A percentile compares a stretch with the other conserved stretches of the same genome.
Evolutionary conservation across 2,329 filamentous ascomycete species (phyloP).

Genomic region (Zasmidium citrigriseum): DNA sequence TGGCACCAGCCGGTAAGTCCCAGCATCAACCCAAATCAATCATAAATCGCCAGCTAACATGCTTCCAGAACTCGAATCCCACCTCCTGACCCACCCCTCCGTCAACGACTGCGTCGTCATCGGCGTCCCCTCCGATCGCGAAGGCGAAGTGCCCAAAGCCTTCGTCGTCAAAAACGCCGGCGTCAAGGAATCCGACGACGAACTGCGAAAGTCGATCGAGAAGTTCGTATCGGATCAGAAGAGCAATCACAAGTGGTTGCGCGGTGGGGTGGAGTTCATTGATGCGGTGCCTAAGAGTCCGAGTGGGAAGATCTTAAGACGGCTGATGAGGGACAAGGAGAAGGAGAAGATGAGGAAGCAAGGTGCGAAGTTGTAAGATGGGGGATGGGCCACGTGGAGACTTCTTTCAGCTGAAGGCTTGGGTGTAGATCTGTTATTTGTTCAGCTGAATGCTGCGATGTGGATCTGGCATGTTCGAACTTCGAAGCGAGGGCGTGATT

Average conservation of each 20-base stretch:
- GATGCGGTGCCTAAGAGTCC: conserved; percentile 62
- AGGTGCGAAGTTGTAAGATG: conserved; percentile 64
- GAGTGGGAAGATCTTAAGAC: conserved; percentile 63
- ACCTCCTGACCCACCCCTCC: conserved; percentile 70
- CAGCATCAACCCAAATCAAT: too few species aligned
- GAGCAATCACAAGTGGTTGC: conserved; percentile 63
- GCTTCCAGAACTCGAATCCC: conserved; percentile 82
- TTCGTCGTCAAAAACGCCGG: conserved; percentile 61
- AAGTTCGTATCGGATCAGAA: conserved; percentile 64
- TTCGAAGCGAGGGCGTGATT: too few species aligned
- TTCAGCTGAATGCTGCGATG: too few species aligned
- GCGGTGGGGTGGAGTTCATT: conserved; percentile 60
- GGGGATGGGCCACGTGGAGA: neutral
- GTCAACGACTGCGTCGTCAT: conserved; percentile 83
- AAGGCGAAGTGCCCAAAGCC: conserved; percentile 65
- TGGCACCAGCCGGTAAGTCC: conserved; percentile 78
- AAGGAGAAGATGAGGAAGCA: conserved; percentile 65
- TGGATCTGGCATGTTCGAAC: too few species aligned
- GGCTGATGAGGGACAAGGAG: conserved; percentile 72
- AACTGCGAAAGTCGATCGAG: conserved; percentile 52
- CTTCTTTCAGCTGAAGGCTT: too few species aligned
- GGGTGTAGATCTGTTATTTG: too few species aligned
- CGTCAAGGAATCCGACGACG: conserved; percentile 51
- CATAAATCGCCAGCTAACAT: too few species aligned
- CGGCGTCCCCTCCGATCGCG: conserved; percentile 64